Evolutionary conservation across 306 rosid genomes (phyloP).

Genomic region (Quillaja saponaria): DNA sequence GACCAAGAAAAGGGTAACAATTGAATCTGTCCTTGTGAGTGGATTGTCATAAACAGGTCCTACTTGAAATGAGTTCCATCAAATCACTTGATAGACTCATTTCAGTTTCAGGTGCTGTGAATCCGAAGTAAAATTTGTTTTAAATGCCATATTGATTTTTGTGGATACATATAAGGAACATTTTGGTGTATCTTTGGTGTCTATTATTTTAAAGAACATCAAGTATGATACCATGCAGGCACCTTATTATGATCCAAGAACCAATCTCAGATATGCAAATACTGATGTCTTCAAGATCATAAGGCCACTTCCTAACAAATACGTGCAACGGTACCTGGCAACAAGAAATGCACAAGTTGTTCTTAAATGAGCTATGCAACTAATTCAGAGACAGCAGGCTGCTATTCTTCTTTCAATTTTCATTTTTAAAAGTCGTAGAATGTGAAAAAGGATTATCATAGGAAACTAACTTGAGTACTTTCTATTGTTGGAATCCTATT

Average conservation of each 20-base stretch:
- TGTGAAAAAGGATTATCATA: no score
- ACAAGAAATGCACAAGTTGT: slow-evolving; percentile 81
- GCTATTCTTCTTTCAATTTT: no score
- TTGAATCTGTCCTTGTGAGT: not conserved
- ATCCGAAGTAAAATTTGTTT: not conserved
- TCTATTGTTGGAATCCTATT: no score
- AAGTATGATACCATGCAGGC: slow-evolving; percentile 54
- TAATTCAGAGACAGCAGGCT: no score
- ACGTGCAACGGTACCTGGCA: slow-evolving; percentile 82
- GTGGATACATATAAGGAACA: slow-evolving; percentile 5
- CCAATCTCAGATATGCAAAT: slow-evolving; percentile 81
- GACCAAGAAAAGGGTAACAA: no score
- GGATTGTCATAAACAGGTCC: slow-evolving; percentile 15
- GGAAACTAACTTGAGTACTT: no score
- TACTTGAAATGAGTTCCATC: not conserved
- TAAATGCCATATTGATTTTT: not conserved
- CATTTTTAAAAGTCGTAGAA: no score
- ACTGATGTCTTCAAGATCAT: slow-evolving; percentile 75
- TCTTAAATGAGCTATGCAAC: slow-evolving; percentile 44
- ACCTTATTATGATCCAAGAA: slow-evolving; percentile 85
- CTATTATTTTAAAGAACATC: no score
- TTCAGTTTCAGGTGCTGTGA: not conserved
- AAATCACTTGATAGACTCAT: not conserved
- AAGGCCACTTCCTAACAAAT: slow-evolving; percentile 81
- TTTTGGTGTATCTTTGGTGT: not conserved